phyloP scores from a whole-genome alignment of 2,329 filamentous ascomycete genomes.

The Arachnomyces sp. region DNA sequence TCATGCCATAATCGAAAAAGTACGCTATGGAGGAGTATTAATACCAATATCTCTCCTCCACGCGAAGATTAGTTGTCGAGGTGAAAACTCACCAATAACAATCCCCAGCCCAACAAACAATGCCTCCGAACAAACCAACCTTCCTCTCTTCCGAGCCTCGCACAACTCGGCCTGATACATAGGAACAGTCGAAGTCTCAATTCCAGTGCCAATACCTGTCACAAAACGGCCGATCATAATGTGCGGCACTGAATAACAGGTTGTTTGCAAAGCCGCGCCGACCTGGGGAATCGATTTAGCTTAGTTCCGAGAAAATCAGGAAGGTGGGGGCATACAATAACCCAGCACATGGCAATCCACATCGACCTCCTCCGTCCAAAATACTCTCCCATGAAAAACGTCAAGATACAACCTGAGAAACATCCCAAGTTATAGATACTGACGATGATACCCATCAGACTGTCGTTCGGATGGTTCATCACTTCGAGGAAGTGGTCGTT shows the following conservation, averaged over 20 bases:
- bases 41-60: neutral
- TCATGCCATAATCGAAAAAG: conserved; percentile 27
- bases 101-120: conserved; percentile 33
- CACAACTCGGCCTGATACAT: conserved; percentile 41
- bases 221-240: conserved; percentile 40
- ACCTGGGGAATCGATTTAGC: conserved; percentile 13
- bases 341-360: conserved; percentile 28
- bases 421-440: conserved; percentile 38
- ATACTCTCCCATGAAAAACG: conserved; percentile 23
- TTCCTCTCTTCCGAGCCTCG: conserved; percentile 35
- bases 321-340: conserved; percentile 18
- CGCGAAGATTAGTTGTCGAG: too few species aligned
- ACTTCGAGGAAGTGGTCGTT: conserved; percentile 37
- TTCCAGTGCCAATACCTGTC: conserved; percentile 44
- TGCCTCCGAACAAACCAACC: conserved; percentile 36
- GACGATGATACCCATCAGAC: conserved; percentile 35
- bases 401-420: conserved; percentile 28
- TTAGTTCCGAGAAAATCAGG: neutral
- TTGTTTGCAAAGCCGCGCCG: conserved; percentile 30
- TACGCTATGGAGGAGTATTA: conserved; percentile 6
- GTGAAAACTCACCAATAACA: conserved; percentile 18
- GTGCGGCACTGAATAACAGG: conserved; percentile 23
- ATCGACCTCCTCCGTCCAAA: conserved; percentile 26
- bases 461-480: conserved; percentile 30
- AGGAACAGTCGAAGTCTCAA: conserved; percentile 30